Evolutionary conservation across 345 rosid genomes (phyloP), one percentile per base, ranked within the genome.

Genomic region (Salix brachista): DNA sequence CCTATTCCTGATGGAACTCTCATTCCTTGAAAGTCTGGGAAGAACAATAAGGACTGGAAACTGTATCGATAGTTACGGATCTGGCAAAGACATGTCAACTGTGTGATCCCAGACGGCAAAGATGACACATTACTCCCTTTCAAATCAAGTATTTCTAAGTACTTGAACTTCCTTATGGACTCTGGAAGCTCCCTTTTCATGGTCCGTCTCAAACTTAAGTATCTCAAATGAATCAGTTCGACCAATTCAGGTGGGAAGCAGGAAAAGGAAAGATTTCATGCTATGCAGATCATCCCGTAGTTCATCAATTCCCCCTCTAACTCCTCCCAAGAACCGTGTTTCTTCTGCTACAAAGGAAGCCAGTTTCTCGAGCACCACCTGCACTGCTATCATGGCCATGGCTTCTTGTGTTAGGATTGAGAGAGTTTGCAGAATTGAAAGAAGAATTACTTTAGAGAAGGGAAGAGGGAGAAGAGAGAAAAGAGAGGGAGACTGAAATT

Each of bases 111-210:
- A 2, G 8, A 3, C 36, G 78, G 78, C 34, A 75, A 30, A 50
- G 65, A 75, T 2, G 78, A 66, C 36, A 67, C 70, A 6, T 14
- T 44, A 50, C 65, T 66, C 10, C 61, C 6, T 54, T 75, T 75
- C 48, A 75, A 39, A 52, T 75, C 72, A 37, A 75, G 65, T 42
- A 67, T 75, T 66, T 75, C 76, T 39, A 71, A 52, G 75, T 34
- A 52, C 39, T 50, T 52, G n/a, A 71, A 65, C 75, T 52, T 71
- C 28, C 23, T 71, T 52, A 71, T 71, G 44, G 65, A 71, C 41
- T 54, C 65, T 8, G 75, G 75, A 71, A 71, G 44, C 65, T 30
- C 46, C 17, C 26, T 71, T 30, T 54, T 32, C 75, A 11, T 30
- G n/a, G 75, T 50, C 75, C 75, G 7, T 54, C 75, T 52, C 65